Evolutionary conservation across 345 rosid genomes (phyloP), one percentile per base, ranked within the genome.

Genomic region (Turritis glabra): DNA sequence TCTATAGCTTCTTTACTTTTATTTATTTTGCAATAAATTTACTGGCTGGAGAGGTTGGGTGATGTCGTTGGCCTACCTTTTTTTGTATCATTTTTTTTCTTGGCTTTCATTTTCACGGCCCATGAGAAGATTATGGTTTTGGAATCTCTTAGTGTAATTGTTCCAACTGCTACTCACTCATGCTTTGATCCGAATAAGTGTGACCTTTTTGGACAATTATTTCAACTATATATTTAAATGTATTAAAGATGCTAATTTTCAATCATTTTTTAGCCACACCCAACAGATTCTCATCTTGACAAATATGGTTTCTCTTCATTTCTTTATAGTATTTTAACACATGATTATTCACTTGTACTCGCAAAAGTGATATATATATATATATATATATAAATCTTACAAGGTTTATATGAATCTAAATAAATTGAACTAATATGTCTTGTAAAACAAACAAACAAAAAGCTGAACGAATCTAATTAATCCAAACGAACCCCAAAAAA

Each of bases 161-260:
- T 76, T 69, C 12, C 53, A 76, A 76, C 80, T 76, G 51, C 80
- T 70, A 76, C 71, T 69, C 71, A 76, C 70, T 76, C 48, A 44
- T 53, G 71, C 32, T 62, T 44, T 76, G 41, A 18, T 76, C 21
- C 33, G 55, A 33, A 53, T 67, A 17, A 69, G 51, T 76, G 19
- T 33, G 71, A 35, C 75, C 70, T 76, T 76, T 74, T 54, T 18
- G 37, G 26, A 75, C 65, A 53, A 33, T 53, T 69, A 41, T 69
- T 69, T 69, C 48, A 76, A 68, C 48, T 30, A 52, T 10, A 48
- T 51, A 29, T 10, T 21, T 68, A 40, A 26, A 69, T 43, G 2
- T 18, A 40, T 40, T 15, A 29, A 41, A 53, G 33, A 52, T 52
- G 63, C 26, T 53, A 53, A 38, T 27, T 29, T 71, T 63, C 11